Evolutionary conservation across 148 eudicot species (phyloP), one percentile per base, ranked within the genome.

Genomic region (Camellia lanceoleosa): DNA sequence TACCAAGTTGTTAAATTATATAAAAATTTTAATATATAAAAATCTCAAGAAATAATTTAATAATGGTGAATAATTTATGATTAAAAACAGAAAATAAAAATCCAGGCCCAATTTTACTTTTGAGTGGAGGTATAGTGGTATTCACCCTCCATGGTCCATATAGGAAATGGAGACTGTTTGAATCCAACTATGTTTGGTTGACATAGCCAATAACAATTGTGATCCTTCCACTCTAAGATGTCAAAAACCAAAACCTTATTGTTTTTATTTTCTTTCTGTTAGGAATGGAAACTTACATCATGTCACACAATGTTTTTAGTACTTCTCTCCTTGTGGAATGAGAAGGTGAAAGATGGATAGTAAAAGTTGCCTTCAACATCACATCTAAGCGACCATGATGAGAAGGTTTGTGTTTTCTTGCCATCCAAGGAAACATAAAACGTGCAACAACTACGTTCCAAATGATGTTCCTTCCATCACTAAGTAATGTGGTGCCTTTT

Each of bases 321-420:
- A 49, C 30, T 64, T 6, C 19, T 7, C 18, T n/a, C 7, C 5
- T 63, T 12, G 44, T 15, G 68, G 18, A 13, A 74, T 1, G 62
- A 58, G 12, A 30, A 51, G 20, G 42, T 6, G 12, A 47, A 41
- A 42, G 3, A 44, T 41, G 4, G 65, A 38, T 60, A 66, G 65
- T 41, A 4, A 2, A 49, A 7, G 6, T 49, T 56, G 38, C 38
- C 60, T 83, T 74, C 74, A 67, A 74, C 75, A 74, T 68, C 82
- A 49, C 80, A 65, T 54, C 79, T 65, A 76, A 77, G 68, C 75
- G 15, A 80, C 78, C 66, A 71, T 77, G 80, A 80, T 76, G 63
- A 56, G 67, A 73, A 7, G 67, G 12, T 18, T 14, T 67, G 10
- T 13, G 51, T 62, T 80, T 84, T 71, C 49, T 80, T 80, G 80